Percentiles rank a stretch among this genome's conserved stretches.
Conservation (phyloP, 768 basidiomycete genomes). For the Trametopsis cervina region DNA sequence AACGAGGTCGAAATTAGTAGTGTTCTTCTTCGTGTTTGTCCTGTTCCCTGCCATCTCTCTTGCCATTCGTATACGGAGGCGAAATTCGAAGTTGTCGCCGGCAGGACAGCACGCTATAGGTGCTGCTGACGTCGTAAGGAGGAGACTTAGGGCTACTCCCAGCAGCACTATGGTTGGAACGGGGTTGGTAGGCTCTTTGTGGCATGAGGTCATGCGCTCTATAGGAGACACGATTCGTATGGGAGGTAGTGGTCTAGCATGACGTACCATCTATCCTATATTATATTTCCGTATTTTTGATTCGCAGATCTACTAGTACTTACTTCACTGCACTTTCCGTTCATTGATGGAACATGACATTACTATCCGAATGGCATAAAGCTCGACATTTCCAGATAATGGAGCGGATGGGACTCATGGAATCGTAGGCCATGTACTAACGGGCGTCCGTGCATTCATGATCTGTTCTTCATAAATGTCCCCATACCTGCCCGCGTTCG, state of each 20-base stretch:
- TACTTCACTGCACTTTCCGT: too few relatives aligned
- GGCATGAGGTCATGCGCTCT: not conserved
- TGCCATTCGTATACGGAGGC: conserved; percentile 43
- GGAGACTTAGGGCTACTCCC: not conserved
- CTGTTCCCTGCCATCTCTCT: conserved; percentile 39
- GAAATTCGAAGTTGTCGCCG: conserved; percentile 19
- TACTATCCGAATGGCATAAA: too few relatives aligned
- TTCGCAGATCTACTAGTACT: too few relatives aligned
- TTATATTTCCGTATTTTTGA: too few relatives aligned
- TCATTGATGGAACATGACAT: too few relatives aligned
- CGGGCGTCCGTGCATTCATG: too few relatives aligned
- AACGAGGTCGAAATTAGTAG: conserved; percentile 41
- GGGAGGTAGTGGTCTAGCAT: conserved; percentile 7
- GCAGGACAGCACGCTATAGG: not conserved
- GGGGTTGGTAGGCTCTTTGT: not conserved
- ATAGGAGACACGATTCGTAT: conserved; percentile 5
- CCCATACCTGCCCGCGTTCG: too few relatives aligned
- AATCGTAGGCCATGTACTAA: too few relatives aligned
- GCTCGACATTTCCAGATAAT: too few relatives aligned
- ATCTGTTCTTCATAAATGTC: too few relatives aligned
- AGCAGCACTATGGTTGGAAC: not conserved
- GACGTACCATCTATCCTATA: not conserved
- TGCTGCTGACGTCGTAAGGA: not conserved
- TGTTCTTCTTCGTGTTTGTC: conserved; percentile 35
- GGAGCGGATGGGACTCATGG: too few relatives aligned